Evolutionary conservation across 2,329 filamentous ascomycete species (phyloP).

Genomic region (Alternaria rosae): DNA sequence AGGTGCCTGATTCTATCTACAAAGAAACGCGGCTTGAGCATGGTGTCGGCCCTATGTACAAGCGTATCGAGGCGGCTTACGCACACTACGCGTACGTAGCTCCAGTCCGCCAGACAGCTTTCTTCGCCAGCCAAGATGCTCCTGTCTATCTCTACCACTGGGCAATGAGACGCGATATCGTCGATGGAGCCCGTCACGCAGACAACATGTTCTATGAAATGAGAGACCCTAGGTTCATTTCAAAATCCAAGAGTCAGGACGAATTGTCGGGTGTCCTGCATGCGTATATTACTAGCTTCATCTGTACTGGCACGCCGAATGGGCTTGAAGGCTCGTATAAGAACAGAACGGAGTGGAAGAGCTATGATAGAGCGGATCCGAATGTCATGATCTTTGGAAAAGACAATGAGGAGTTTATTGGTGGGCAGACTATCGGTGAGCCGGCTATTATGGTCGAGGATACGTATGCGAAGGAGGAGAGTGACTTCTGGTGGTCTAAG

Average conservation of each 20-base stretch:
- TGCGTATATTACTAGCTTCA: slow-evolving; percentile 43
- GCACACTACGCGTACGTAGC: slow-evolving; percentile 71
- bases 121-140: slow-evolving; percentile 45
- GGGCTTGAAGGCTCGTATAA: slow-evolving; percentile 17
- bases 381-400: slow-evolving; percentile 62
- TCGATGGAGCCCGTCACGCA: slow-evolving; percentile 45
- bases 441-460: slow-evolving; percentile 54
- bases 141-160: slow-evolving; percentile 68
- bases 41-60: slow-evolving; percentile 60
- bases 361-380: slow-evolving; percentile 19
- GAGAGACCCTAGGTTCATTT: slow-evolving; percentile 29
- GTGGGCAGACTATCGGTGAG: slow-evolving; percentile 17
- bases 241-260: slow-evolving; percentile 35
- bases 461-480: slow-evolving; percentile 58
- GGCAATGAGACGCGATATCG: slow-evolving; percentile 56
- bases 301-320: slow-evolving; percentile 44
- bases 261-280: slow-evolving; percentile 40
- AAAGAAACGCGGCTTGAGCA: slow-evolving; percentile 43
- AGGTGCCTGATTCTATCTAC: slow-evolving; percentile 53
- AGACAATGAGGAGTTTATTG: slow-evolving; percentile 65
- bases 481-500: slow-evolving; percentile 68
- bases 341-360: slow-evolving; percentile 29
- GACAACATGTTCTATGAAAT: slow-evolving; percentile 48
- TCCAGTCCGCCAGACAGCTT: slow-evolving; percentile 67
- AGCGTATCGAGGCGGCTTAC: slow-evolving; percentile 67